Evolutionary conservation across 2,329 filamentous ascomycete species (phyloP).

Genomic region (Leptographium procerum): DNA sequence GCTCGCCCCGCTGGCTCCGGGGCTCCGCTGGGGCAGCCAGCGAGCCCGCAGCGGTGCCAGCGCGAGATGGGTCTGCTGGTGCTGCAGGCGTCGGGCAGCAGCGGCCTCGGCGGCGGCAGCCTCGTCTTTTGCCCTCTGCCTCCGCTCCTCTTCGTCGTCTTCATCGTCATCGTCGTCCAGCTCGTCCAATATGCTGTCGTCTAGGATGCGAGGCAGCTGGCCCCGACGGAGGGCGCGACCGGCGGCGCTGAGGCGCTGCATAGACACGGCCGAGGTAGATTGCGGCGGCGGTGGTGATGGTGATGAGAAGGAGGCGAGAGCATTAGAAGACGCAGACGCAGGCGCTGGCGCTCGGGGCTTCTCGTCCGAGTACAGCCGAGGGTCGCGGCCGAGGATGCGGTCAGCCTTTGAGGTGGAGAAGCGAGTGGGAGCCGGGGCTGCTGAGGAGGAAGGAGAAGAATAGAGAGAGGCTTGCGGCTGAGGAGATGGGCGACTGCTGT

Average conservation of each 20-base stretch:
- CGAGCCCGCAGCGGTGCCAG: constrained; percentile 9
- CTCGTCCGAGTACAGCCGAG: constrained; percentile 41
- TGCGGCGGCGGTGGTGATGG: constrained; percentile 8
- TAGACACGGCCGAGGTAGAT: constrained; percentile 27
- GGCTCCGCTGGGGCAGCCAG: constrained; percentile 11
- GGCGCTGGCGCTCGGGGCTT: neutral
- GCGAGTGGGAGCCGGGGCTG: neutral
- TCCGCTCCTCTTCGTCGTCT: constrained; percentile 24
- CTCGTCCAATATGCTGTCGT: constrained; percentile 17
- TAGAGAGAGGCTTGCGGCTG: no score
- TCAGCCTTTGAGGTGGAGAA: constrained; percentile 43
- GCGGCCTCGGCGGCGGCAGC: neutral
- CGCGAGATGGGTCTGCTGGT: neutral
- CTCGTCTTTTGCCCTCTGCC: constrained; percentile 5
- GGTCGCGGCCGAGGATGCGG: constrained; percentile 44
- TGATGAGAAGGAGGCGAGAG: neutral
- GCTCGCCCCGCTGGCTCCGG: constrained; percentile 1
- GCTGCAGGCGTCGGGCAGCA: neutral
- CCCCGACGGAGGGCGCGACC: constrained; percentile 25
- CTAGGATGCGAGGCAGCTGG: neutral
- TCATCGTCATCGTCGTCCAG: constrained; percentile 16
- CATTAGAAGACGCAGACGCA: neutral
- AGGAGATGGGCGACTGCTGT: no score
- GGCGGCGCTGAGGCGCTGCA: constrained; percentile 35
- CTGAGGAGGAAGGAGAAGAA: no score